Percentiles rank a stretch among this genome's conserved stretches.
Conservation (phyloP, 768 basidiomycete genomes). For the Paxillus involutus region DNA sequence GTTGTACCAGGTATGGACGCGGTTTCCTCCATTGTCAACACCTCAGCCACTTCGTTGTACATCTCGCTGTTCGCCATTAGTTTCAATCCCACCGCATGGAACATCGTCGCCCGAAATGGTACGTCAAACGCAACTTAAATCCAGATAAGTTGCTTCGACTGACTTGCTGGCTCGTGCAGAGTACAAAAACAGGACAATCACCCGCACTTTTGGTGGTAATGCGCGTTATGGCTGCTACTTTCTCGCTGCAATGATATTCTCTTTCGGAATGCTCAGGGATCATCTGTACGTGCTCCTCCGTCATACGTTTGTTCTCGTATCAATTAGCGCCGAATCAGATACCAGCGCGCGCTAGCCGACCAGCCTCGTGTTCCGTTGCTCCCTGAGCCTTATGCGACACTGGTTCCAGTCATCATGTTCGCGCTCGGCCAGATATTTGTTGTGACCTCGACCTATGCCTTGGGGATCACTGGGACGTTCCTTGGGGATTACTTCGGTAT, state of each 20-base stretch:
- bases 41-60: slow-evolving; percentile 62
- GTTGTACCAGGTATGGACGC: slow-evolving; percentile 31
- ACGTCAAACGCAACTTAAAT: slow-evolving; percentile 27
- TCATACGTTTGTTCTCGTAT: not conserved
- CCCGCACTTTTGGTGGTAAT: slow-evolving; percentile 77
- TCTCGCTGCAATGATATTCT: slow-evolving; percentile 82
- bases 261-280: slow-evolving; percentile 83
- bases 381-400: slow-evolving; percentile 59
- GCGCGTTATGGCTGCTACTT: slow-evolving; percentile 80
- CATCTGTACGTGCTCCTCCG: slow-evolving; percentile 57
- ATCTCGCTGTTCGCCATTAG: slow-evolving; percentile 66
- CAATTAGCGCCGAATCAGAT: slow-evolving; percentile 44
- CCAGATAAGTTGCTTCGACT: not conserved
- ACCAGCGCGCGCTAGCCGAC: slow-evolving; percentile 67
- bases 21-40: slow-evolving; percentile 47
- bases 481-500: slow-evolving; percentile 84
- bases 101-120: slow-evolving; percentile 93
- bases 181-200: slow-evolving; percentile 85
- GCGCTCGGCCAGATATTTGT: slow-evolving; percentile 81
- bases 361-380: slow-evolving; percentile 74
- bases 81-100: slow-evolving; percentile 97
- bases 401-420: slow-evolving; percentile 63
- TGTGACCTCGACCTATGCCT: slow-evolving; percentile 81
- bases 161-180: slow-evolving; percentile 37
- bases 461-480: slow-evolving; percentile 94